A percentile compares a stretch with the other conserved stretches of the same genome.
Evolutionary conservation across 164 flowering plant genomes (phyloP).

Genomic region (Annona cherimola): DNA sequence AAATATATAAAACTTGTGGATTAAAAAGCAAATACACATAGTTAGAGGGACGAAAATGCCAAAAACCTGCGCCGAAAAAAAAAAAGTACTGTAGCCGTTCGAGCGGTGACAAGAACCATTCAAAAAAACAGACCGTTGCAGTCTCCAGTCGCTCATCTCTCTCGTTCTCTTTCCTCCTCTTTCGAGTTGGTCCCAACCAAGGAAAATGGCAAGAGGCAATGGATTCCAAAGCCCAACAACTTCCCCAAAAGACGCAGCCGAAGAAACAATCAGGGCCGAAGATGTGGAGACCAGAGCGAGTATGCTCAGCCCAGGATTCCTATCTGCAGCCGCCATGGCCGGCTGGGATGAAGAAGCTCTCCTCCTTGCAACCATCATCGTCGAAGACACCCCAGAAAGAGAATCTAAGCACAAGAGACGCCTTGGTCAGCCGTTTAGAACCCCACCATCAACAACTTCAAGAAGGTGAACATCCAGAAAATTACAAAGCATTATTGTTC

Average conservation of each 20-base stretch:
- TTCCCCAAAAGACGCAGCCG: slow-evolving; percentile 10
- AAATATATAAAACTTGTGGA: too few relatives aligned
- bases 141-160: slow-evolving; percentile 1
- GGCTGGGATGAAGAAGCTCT: slow-evolving; percentile 93
- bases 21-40: too few relatives aligned
- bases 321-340: slow-evolving; percentile 80
- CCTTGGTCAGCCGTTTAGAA: slow-evolving; percentile 24
- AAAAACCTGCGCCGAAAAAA: too few relatives aligned
- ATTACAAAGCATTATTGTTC: not conserved
- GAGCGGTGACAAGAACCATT: not conserved
- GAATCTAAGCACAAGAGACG: slow-evolving; percentile 49
- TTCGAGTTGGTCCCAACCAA: slow-evolving; percentile 4
- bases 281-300: slow-evolving; percentile 19
- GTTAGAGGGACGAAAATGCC: too few relatives aligned
- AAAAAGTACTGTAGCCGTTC: too few relatives aligned
- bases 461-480: slow-evolving; percentile 39
- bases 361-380: slow-evolving; percentile 56
- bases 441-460: slow-evolving; percentile 53
- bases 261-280: slow-evolving; percentile 4
- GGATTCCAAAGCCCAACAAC: slow-evolving; percentile 19
- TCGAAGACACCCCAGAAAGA: slow-evolving; percentile 83
- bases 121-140: slow-evolving; percentile 30
- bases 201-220: slow-evolving; percentile 9
- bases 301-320: slow-evolving; percentile 70
- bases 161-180: not conserved